These are phyloP conservation scores for Dipodascopsis uninucleata DNA, from an alignment of 805 yeast species.

Conservation along the genomic window DNA sequence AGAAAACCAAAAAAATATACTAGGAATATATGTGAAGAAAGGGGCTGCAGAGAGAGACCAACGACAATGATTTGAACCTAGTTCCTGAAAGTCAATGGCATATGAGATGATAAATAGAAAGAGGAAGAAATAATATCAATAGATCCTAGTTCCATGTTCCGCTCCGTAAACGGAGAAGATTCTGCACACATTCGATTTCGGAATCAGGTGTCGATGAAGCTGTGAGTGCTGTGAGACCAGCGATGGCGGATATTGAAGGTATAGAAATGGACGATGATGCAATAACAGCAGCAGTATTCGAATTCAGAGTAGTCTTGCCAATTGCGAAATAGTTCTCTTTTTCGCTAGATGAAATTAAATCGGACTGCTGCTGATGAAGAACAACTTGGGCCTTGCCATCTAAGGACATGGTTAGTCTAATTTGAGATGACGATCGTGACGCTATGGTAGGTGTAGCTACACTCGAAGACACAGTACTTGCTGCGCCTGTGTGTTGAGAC, in stretches of 20 bases:
- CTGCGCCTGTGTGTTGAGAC: no score
- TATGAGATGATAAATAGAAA: no score
- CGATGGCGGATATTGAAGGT: neutral
- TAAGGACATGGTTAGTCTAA: conserved; percentile 35
- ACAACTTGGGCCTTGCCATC: conserved; percentile 42
- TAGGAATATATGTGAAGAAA: no score
- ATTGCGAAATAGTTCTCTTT: neutral
- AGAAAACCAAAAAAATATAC: no score
- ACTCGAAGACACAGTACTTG: no score
- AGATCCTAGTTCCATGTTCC: conserved; percentile 19
- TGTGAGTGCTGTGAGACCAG: neutral
- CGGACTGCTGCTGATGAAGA: conserved; percentile 16
- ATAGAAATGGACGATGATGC: neutral
- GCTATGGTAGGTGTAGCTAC: no score
- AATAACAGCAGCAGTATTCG: neutral
- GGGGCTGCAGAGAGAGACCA: no score
- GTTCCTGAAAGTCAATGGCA: no score
- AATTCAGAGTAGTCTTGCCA: neutral
- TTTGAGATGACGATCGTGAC: conserved; percentile 12
- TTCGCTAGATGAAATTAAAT: neutral
- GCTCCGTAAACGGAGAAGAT: conserved; percentile 18
- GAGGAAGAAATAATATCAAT: no score
- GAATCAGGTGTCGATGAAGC: neutral
- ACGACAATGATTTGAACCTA: no score
- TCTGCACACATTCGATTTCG: conserved; percentile 25